Evolutionary conservation across 2,329 filamentous ascomycete species (phyloP).

Genomic region (Juglanconis juglandina): DNA sequence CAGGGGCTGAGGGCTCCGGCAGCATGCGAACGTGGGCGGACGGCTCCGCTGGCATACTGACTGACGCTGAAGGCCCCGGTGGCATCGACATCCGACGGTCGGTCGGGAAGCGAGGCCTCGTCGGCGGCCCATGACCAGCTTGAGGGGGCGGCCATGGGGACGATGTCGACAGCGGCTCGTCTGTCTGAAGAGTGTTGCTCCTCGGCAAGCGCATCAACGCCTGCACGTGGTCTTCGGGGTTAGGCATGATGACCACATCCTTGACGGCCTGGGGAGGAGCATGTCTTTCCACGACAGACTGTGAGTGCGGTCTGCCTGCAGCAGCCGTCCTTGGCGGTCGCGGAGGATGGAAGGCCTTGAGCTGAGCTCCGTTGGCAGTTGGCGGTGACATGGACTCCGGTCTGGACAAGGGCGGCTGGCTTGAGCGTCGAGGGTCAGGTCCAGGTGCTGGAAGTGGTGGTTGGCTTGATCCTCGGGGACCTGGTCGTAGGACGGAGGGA

Average conservation of each 20-base stretch:
- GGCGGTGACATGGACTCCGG: neutral
- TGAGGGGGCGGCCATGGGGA: no score
- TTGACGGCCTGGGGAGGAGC: no score
- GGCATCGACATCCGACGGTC: neutral
- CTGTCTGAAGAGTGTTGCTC: no score
- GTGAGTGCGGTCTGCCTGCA: neutral
- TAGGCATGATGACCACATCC: neutral
- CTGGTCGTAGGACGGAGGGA: slow-evolving; percentile 11
- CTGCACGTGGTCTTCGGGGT: neutral
- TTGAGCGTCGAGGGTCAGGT: no score
- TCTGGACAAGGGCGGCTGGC: no score
- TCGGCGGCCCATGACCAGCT: neutral
- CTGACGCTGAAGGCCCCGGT: neutral
- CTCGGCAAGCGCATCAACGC: neutral
- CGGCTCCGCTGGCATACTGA: neutral
- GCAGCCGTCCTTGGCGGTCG: neutral
- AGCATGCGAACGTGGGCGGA: neutral
- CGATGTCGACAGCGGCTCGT: no score
- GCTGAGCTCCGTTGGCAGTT: neutral
- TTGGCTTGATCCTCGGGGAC: slow-evolving; percentile 15
- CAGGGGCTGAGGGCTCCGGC: neutral
- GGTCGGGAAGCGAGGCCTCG: neutral
- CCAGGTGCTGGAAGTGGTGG: neutral
- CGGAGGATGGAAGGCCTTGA: neutral
- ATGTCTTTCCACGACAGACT: neutral